Evolutionary conservation across 768 basidiomycete species (phyloP).

Genomic region (Serendipita vermifera): DNA sequence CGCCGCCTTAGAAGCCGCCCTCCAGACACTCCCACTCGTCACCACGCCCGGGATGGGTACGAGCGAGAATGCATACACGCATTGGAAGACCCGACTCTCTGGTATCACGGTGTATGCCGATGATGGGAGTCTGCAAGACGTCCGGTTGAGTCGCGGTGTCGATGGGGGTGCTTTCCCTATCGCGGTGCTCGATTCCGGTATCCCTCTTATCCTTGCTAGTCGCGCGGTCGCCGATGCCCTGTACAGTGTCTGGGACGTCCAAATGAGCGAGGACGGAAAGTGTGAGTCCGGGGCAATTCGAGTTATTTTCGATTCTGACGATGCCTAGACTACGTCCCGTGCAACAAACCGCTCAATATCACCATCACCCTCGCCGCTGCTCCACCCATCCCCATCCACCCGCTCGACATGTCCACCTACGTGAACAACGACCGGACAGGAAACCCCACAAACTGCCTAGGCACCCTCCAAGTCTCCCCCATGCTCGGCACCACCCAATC

Average conservation of each 20-base stretch:
- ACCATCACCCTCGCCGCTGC: constrained; percentile 45
- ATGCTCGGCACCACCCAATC: constrained; percentile 27
- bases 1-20: not conserved
- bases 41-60: not conserved
- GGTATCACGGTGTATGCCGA: not conserved
- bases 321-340: constrained; percentile 56
- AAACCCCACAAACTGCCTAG: constrained; percentile 40
- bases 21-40: not conserved
- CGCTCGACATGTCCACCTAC: constrained; percentile 49
- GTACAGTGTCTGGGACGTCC: constrained; percentile 60
- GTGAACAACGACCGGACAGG: constrained; percentile 27
- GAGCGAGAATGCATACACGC: not conserved
- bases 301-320: not conserved
- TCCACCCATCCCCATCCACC: constrained; percentile 49
- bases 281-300: constrained; percentile 33
- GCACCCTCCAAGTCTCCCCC: constrained; percentile 49
- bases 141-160: not conserved
- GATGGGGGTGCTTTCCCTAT: constrained; percentile 34
- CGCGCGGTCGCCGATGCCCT: constrained; percentile 54
- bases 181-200: constrained; percentile 62
- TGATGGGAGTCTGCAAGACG: not conserved
- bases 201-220: constrained; percentile 53
- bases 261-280: constrained; percentile 35
- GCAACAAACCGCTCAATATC: constrained; percentile 56
- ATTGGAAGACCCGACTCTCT: constrained; percentile 7